Base-by-base conservation (phyloP, 805 yeast species). In the Jamesozyma piceae region DNA sequence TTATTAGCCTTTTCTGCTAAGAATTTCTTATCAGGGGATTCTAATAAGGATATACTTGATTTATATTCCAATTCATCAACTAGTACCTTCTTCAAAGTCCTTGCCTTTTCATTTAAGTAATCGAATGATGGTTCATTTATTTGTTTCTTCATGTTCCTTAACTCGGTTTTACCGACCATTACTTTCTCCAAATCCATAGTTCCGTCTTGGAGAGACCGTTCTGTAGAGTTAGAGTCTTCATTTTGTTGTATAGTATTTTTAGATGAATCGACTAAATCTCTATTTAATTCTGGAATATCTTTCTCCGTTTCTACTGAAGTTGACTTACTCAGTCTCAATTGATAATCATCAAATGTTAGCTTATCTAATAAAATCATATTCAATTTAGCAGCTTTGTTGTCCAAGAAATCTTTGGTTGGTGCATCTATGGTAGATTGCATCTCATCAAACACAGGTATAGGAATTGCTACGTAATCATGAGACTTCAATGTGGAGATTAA, bases 381-480 rank as follows among this genome's bases (percentile, higher is more conserved):
- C 9, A 34, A n/a, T 8, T 22, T 28, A 4, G 20, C 18, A 9
- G 42, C 44, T 21, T 37, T 39, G 17, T 48, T 39, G 15, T 28
- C 30, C 34, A 50, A 37, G 20, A 15, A 31, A 13, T 27, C 29
- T 19, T 18, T 11, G 4, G 38, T 20, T 14, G 43, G 39, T n/a
- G n/a, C n/a, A n/a, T n/a, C n/a, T n/a, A n/a, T n/a, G n/a, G n/a
- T n/a, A n/a, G n/a, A n/a, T n/a, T n/a, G n/a, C n/a, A 11, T 9
- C 11, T 19, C 21, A 15, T 20, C 41, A 30, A 15, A 15, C n/a
- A 31, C 29, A n/a, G 11, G 24, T 20, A 22, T 36, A 4, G 51
- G 43, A 13, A 54, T 13, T 13, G 51, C 48, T 5, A 43, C 41
- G 31, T 41, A 46, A 4, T 61, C 60, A 14, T 32, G 10, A 15